phyloP scores from a whole-genome alignment of 345 rosid genomes.

The Clausena lansium region DNA sequence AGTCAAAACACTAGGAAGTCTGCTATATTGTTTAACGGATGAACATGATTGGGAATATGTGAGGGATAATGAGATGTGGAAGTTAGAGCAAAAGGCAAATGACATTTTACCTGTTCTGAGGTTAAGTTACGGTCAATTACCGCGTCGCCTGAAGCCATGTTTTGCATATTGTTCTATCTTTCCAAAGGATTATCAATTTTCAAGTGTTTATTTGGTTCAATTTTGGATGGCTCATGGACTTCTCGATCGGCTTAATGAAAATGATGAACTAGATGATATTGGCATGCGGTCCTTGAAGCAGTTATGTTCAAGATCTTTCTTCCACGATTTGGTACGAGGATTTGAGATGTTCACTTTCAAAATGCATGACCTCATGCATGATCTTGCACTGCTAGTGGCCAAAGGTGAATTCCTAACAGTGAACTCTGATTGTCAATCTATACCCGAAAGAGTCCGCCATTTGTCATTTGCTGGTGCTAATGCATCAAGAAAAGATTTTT shows the following conservation, averaged over 20 bases:
- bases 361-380: constrained; percentile 28
- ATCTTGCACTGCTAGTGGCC: constrained; percentile 14
- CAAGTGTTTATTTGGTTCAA: not conserved
- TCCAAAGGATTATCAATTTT: constrained; percentile 16
- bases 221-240: constrained; percentile 24
- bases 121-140: constrained; percentile 16
- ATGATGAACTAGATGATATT: not conserved
- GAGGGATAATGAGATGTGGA: constrained; percentile 30
- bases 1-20: constrained; percentile 7
- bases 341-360: not conserved
- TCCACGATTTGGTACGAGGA: no score
- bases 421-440: no score
- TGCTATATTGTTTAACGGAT: not conserved
- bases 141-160: constrained; percentile 7
- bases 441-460: not conserved
- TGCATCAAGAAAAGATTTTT: not conserved
- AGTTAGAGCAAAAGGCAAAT: not conserved
- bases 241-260: not conserved
- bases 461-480: not conserved
- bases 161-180: constrained; percentile 25
- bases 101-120: constrained; percentile 11
- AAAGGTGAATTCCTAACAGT: not conserved
- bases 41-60: constrained; percentile 18
- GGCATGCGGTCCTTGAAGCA: constrained; percentile 12
- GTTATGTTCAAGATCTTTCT: not conserved